A percentile compares a stretch with the other conserved stretches of the same genome.
Conservation (phyloP, 2,329 filamentous ascomycete species). For the Aspergillus brasiliensis region DNA sequence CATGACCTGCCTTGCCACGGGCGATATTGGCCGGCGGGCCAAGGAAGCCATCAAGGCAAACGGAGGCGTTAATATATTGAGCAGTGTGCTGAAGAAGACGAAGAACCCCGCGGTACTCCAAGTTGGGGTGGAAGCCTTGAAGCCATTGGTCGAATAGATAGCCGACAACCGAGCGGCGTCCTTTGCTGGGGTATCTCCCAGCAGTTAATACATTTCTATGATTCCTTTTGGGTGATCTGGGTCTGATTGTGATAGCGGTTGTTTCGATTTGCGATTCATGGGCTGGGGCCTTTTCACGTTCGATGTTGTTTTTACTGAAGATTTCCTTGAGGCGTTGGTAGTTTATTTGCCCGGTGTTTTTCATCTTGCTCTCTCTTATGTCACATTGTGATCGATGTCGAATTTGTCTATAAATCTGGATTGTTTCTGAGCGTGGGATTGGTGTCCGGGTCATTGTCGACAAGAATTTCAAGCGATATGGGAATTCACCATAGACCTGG, state of each 20-base stretch:
- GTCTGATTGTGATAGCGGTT: constrained; percentile 12
- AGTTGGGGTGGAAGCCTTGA: constrained; percentile 71
- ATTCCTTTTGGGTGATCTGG: constrained; percentile 18
- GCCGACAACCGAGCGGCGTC: constrained; percentile 3
- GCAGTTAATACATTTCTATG: constrained; percentile 8
- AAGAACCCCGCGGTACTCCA: constrained; percentile 70
- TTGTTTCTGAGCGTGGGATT: constrained; percentile 9
- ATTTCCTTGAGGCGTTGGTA: neutral
- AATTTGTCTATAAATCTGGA: neutral
- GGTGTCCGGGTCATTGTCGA: neutral
- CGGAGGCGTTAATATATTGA: constrained; percentile 68
- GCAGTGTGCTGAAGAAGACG: constrained; percentile 68
- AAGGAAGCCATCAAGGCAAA: constrained; percentile 62
- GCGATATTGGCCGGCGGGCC: constrained; percentile 64
- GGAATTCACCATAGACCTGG: constrained; percentile 6
- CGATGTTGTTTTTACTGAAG: neutral
- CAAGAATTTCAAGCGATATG: neutral
- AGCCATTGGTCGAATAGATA: constrained; percentile 58
- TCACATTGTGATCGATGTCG: neutral
- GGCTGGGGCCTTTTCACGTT: neutral
- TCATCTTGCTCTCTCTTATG: neutral
- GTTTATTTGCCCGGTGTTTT: neutral
- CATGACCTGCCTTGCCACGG: constrained; percentile 64
- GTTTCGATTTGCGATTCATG: neutral
- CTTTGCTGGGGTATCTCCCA: constrained; percentile 9